phyloP scores from a whole-genome alignment of 225 moss, liverwort and hornwort species.

The Physcomitrellopsis africana region DNA sequence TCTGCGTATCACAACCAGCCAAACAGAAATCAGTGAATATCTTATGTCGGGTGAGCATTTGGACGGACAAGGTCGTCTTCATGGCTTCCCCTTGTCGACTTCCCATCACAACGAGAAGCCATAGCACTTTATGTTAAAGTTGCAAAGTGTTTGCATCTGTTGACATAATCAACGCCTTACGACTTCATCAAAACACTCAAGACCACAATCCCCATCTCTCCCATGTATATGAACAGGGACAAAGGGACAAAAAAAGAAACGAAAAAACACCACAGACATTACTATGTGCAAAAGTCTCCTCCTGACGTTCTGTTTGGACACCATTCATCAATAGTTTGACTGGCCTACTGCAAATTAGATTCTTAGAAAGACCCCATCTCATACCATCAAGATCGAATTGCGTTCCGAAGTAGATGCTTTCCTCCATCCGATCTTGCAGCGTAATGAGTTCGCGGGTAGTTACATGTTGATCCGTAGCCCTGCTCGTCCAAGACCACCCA shows the following conservation, averaged over 20 bases:
- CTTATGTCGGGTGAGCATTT: background rate
- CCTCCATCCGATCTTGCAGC: conserved; percentile 73
- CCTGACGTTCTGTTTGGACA: conserved; percentile 9
- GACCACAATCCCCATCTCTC: conserved; percentile 4
- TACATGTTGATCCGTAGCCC: conserved; percentile 73
- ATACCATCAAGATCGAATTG: conserved; percentile 95
- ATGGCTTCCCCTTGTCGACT: background rate
- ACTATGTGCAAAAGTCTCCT: conserved; percentile 3
- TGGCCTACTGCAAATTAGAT: conserved; percentile 15
- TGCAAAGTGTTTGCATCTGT: conserved; percentile 5
- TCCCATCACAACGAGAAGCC: conserved; percentile 19
- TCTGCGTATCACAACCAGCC: conserved; percentile 55
- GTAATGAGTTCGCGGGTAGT: conserved; percentile 83
- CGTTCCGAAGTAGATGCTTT: conserved; percentile 77
- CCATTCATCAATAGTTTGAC: conserved; percentile 7
- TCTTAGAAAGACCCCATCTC: background rate
- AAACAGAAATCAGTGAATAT: conserved; percentile 21
- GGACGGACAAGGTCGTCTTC: conserved; percentile 12
- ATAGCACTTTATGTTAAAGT: conserved; percentile 1
- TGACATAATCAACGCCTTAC: conserved; percentile 8
- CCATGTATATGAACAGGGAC: background rate
- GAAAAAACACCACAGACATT: background rate
- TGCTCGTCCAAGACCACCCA: conserved; percentile 20
- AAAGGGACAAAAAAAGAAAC: background rate
- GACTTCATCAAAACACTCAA: conserved; percentile 1